These are phyloP conservation scores for Penicillium sp. DNA, from an alignment of 2,329 filamentous ascomycete species.

Conservation along the genomic window DNA sequence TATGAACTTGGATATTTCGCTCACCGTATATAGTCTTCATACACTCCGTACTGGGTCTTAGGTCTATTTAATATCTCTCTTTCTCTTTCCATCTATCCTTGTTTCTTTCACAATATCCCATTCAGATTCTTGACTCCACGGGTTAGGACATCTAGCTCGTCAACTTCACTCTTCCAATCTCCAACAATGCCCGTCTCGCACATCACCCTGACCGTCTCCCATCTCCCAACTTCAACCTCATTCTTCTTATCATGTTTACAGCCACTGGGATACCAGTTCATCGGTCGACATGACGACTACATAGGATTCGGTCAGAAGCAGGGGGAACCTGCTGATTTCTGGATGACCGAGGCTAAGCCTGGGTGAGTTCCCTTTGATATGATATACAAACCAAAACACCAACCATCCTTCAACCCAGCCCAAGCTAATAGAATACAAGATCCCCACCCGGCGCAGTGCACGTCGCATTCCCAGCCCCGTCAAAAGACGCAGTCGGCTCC, in stretches of 20 bases:
- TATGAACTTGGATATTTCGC: slow-evolving; percentile 15
- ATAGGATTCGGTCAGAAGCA: slow-evolving; percentile 59
- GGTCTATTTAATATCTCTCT: slow-evolving; percentile 5
- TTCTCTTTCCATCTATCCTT: slow-evolving; percentile 2
- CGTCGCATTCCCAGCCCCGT: slow-evolving; percentile 66
- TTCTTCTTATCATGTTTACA: slow-evolving; percentile 79
- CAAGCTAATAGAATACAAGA: slow-evolving; percentile 24
- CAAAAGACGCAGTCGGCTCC: slow-evolving; percentile 61
- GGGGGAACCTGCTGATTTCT: slow-evolving; percentile 56
- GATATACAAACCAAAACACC: not conserved
- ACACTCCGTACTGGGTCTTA: slow-evolving; percentile 5
- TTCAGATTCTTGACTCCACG: slow-evolving; percentile 4
- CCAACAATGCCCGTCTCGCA: slow-evolving; percentile 58
- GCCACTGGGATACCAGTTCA: slow-evolving; percentile 70
- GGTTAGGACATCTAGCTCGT: slow-evolving; percentile 3
- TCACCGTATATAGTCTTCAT: slow-evolving; percentile 26
- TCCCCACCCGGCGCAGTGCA: slow-evolving; percentile 54
- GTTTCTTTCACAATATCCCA: slow-evolving; percentile 4
- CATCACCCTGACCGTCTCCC: slow-evolving; percentile 65
- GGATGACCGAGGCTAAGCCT: slow-evolving; percentile 59
- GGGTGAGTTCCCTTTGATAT: slow-evolving; percentile 54
- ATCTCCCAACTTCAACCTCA: slow-evolving; percentile 73
- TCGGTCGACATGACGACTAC: slow-evolving; percentile 59
- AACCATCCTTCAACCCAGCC: not conserved
- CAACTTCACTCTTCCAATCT: slow-evolving; percentile 1